Evolutionary conservation across 2,329 filamentous ascomycete species (phyloP), one percentile per base, ranked within the genome.

Genomic region (Dryadomyces quercivorus): DNA sequence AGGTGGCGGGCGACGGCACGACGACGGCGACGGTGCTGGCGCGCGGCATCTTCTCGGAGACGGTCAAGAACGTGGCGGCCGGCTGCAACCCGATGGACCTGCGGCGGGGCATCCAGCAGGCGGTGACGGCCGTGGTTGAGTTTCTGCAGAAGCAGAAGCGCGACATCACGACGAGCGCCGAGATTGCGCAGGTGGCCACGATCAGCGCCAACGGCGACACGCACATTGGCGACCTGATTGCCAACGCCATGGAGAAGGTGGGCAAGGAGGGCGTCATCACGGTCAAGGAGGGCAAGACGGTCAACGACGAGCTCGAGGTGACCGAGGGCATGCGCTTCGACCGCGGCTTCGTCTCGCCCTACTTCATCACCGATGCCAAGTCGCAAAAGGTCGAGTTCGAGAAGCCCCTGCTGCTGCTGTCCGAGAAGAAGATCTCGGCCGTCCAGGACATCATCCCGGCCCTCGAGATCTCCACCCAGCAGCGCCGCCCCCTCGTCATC

Each of bases 281-380:
- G 56, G 92, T 97, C 68, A 98, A 98, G 86, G 93, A 98, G 81
- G 93, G 93, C 70, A 98, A 97, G 86, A 97, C 93, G 58, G 85
- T 95, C 68, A 84, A 88, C 66, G 93, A 98, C 64, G 93, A 98
- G 82, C 86, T 98, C 55, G 93, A 98, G 77, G 85, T 98, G 59
- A 98, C 93, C 57, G 93, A 98, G 85, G 93, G 93, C 70, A 98
- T 98, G 93, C 90, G 93, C 73, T 98, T 98, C 76, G 93, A 98
- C 82, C 92, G 93, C 68, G 93, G 93, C 60, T 98, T 86, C 73
- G 92, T 95, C 69, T 98, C 93, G 26, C 91, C 93, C 64, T 98
- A 98, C 85, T 98, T 98, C 81, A 98, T 98, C 78, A 98, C 93
- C 77, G 93, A 98, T 68, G 77, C 90, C 81, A 98, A 98, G 85